Evolutionary conservation across 1,139 yeast species (phyloP).

Genomic region (Tardiomyces depauwii): DNA sequence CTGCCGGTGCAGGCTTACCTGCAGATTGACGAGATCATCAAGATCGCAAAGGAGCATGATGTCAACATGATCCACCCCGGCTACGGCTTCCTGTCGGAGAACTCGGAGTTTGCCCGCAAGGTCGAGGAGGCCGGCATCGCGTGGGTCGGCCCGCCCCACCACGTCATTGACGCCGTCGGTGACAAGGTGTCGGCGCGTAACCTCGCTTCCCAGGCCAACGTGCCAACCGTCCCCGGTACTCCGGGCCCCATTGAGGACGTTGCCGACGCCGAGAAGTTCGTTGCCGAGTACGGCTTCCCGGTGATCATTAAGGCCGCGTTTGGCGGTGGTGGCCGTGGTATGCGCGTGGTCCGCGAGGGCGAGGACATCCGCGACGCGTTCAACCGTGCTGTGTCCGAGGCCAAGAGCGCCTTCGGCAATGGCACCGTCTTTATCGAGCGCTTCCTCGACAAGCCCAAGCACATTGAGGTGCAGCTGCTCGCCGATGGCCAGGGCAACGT

Average conservation of each 20-base stretch:
- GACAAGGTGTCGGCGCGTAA: slow-evolving; percentile 93
- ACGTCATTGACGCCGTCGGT: slow-evolving; percentile 92
- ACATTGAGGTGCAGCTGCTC: slow-evolving; percentile 91
- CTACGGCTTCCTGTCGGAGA: slow-evolving; percentile 91
- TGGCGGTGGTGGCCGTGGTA: slow-evolving; percentile 99
- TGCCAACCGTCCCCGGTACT: slow-evolving; percentile 96
- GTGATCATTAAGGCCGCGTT: slow-evolving; percentile 97
- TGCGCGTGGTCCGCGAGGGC: slow-evolving; percentile 98
- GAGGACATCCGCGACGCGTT: slow-evolving; percentile 90
- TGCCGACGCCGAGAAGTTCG: slow-evolving; percentile 71
- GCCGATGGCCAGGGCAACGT: slow-evolving; percentile 95
- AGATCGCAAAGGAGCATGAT: slow-evolving; percentile 74
- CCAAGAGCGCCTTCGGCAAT: slow-evolving; percentile 88
- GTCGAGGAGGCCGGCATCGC: slow-evolving; percentile 86
- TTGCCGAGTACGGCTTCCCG: slow-evolving; percentile 78
- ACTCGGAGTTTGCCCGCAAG: slow-evolving; percentile 86
- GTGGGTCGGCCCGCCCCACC: slow-evolving; percentile 91
- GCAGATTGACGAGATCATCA: slow-evolving; percentile 90
- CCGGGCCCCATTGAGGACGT: slow-evolving; percentile 88
- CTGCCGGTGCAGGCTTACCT: slow-evolving; percentile 95
- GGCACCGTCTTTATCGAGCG: slow-evolving; percentile 98
- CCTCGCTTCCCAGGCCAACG: slow-evolving; percentile 70
- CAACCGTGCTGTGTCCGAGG: slow-evolving; percentile 89
- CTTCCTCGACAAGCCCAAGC: slow-evolving; percentile 91
- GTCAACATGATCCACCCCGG: slow-evolving; percentile 99